Percentiles rank a stretch among this genome's conserved stretches.
These are phyloP conservation scores for Medicago ruthenica DNA, from an alignment of 306 rosid species.

Conservation along the genomic window DNA sequence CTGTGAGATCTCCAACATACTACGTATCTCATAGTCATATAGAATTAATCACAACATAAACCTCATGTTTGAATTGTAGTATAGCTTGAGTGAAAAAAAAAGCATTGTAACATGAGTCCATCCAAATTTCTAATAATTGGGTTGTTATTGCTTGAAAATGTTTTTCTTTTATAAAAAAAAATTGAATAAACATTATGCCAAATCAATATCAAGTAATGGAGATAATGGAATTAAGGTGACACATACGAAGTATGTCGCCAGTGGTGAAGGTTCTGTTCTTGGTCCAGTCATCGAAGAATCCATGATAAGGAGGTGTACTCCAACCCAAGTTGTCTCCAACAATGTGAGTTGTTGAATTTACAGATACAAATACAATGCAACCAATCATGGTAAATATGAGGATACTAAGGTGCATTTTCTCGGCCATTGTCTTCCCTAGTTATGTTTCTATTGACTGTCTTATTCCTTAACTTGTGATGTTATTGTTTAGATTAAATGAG, in stretches of 20 bases:
- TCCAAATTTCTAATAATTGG: no score
- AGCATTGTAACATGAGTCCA: no score
- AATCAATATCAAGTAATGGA: background rate
- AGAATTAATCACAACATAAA: no score
- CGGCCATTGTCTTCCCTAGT: slow-evolving; percentile 41
- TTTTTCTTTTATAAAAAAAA: no score
- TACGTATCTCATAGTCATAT: no score
- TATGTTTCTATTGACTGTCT: background rate
- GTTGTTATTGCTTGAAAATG: no score
- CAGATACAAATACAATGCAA: slow-evolving; percentile 42
- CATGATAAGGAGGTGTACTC: slow-evolving; percentile 51
- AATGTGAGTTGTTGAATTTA: slow-evolving; percentile 52
- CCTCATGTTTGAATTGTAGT: no score
- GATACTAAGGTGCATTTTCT: slow-evolving; percentile 43
- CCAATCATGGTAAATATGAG: slow-evolving; percentile 39
- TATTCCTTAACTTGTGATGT: slow-evolving; percentile 27
- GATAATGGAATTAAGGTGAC: background rate
- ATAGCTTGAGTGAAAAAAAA: no score
- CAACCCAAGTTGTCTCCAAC: slow-evolving; percentile 78
- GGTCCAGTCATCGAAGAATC: slow-evolving; percentile 61
- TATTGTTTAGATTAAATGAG: slow-evolving; percentile 30
- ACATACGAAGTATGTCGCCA: slow-evolving; percentile 72
- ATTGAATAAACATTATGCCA: background rate
- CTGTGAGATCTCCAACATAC: no score
- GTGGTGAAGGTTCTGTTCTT: slow-evolving; percentile 56